Base-by-base conservation (phyloP, 179 eudicot species). In the Camellia oleifera region DNA sequence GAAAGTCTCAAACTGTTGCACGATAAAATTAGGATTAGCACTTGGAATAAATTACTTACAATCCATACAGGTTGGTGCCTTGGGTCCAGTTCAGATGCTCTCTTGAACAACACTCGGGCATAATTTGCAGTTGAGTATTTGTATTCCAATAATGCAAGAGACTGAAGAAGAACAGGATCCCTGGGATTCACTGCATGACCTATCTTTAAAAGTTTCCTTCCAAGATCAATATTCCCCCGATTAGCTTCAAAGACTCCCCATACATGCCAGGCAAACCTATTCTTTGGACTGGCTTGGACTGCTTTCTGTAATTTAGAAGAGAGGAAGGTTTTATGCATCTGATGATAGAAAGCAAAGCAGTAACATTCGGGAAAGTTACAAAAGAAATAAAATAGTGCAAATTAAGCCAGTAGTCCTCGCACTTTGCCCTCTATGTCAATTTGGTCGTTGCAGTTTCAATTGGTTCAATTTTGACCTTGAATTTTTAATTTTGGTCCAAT, bases 261-360 rank as follows among this genome's bases (percentile, higher is more conserved):
- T 1, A 94, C 97, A 84, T 96, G 99, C 99, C 99, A 96, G n/a
- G 98, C 98, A 82, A 96, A 96, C 85, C 99, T 91, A 78, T 96
- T 96, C 86, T 96, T 96, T 9, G 98, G 99, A 83, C 99, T 96
- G 7, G 98, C 96, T 82, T 90, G 90, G 18, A 94, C 93, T 17
- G 99, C 93, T 91, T 85, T 94, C 98, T 96, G 92, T 79, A 88
- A 60, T 67, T 45, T 50, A 12, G 40, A 77, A 23, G 6, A 69
- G 54, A 69, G 67, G 26, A 84, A 78, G 40, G 7, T 32, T 76
- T 26, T 15, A 75, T 4, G 15, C 32, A 56, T 74, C 63, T 32
- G 20, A 56, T 11, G 61, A 54, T 20, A 72, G 70, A 53, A 52
- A 72, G 32, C 32, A 26, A 26, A 26, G 26, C 6, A 17, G 12